Conservation (phyloP, 352 stramenopile species). For the Phytopythium delawarense region DNA sequence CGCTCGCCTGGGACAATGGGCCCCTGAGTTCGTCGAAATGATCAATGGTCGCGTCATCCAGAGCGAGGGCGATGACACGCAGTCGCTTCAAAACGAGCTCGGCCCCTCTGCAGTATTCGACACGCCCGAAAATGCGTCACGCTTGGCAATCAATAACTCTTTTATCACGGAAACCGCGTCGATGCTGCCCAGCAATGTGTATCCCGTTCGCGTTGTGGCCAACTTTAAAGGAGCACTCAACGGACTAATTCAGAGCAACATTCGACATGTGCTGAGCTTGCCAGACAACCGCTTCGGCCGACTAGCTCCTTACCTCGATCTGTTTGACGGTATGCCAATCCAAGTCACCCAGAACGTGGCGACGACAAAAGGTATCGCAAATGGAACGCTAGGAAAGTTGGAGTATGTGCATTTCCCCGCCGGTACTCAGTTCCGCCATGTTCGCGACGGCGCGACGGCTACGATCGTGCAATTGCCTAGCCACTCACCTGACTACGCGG, state of each 20-base stretch:
- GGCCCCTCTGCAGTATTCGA: no score
- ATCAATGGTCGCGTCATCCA: slow-evolving; percentile 12
- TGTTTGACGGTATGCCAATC: slow-evolving; percentile 14
- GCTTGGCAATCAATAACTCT: slow-evolving; percentile 7
- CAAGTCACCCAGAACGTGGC: slow-evolving; percentile 14
- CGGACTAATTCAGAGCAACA: not conserved
- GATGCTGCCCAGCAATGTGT: not conserved
- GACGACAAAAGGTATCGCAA: slow-evolving; percentile 10
- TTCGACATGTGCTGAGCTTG: not conserved
- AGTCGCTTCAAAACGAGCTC: no score
- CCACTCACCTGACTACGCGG: not conserved
- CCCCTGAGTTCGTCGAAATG: slow-evolving; percentile 12
- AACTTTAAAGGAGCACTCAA: not conserved
- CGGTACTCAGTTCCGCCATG: slow-evolving; percentile 5
- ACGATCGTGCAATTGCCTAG: slow-evolving; percentile 3
- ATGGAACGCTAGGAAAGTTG: slow-evolving; percentile 6
- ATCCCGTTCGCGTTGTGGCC: no score
- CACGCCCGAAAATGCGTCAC: not conserved
- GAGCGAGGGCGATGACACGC: not conserved
- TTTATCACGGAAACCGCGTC: slow-evolving; percentile 4
- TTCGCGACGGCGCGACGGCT: slow-evolving; percentile 4
- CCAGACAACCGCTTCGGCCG: slow-evolving; percentile 8
- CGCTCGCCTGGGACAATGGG: slow-evolving; percentile 16
- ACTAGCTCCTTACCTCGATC: slow-evolving; percentile 12
- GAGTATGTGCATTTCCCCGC: slow-evolving; percentile 5